These are phyloP conservation scores for Cicer chorassanicum DNA, from an alignment of 306 rosid species.

Conservation along the genomic window DNA sequence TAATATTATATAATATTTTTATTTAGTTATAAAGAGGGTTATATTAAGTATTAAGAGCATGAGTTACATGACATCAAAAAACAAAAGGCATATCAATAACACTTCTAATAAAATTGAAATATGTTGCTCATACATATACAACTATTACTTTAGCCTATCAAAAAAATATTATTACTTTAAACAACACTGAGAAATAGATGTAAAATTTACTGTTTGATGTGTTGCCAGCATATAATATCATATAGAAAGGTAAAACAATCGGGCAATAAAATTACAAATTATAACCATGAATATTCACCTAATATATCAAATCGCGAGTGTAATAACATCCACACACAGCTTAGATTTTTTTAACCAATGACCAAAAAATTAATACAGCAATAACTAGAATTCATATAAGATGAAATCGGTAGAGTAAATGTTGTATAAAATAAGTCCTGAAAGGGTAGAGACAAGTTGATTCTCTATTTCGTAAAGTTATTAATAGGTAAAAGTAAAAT, in stretches of 20 bases:
- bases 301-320: slow-evolving; percentile 27
- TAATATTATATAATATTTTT: background rate
- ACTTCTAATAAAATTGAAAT: background rate
- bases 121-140: background rate
- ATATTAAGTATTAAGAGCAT: background rate
- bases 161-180: slow-evolving; percentile 1
- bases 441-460: slow-evolving; percentile 37
- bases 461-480: slow-evolving; percentile 46
- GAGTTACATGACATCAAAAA: background rate
- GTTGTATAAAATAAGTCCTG: slow-evolving; percentile 35
- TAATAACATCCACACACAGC: slow-evolving; percentile 4
- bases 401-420: slow-evolving; percentile 33
- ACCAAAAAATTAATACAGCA: slow-evolving; percentile 21
- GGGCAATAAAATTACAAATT: slow-evolving; percentile 21
- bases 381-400: slow-evolving; percentile 25
- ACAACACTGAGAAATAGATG: background rate
- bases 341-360: slow-evolving; percentile 8
- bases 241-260: slow-evolving; percentile 24
- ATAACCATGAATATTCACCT: slow-evolving; percentile 18
- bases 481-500: slow-evolving; percentile 11
- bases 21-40: background rate
- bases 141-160: background rate
- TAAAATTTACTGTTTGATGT: background rate
- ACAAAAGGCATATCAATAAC: slow-evolving; percentile 13
- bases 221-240: slow-evolving; percentile 5